Evolutionary conservation across 345 rosid species (phyloP).

Genomic region (Citrus mangshanensis): DNA sequence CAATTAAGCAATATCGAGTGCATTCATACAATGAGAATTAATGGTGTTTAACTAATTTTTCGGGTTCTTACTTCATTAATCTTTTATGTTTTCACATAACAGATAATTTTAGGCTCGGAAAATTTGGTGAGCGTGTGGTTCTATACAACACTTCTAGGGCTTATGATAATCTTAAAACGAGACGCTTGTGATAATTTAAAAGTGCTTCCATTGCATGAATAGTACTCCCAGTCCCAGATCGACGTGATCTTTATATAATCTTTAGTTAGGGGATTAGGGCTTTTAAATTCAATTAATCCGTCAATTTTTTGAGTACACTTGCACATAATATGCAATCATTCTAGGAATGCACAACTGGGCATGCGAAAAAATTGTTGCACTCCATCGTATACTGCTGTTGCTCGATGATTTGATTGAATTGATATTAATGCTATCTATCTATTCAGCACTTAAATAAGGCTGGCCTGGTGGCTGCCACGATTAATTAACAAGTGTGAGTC

Average conservation of each 20-base stretch:
- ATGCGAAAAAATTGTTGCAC: not conserved
- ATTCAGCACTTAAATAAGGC: not conserved
- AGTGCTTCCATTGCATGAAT: not conserved
- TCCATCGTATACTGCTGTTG: not conserved
- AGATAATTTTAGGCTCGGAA: no score
- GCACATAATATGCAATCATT: not conserved
- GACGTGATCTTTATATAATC: not conserved
- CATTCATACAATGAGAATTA: not conserved
- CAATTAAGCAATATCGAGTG: no score
- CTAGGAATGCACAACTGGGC: not conserved
- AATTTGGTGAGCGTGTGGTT: not conserved
- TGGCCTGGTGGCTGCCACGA: not conserved
- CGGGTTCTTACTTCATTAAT: not conserved
- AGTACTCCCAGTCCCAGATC: not conserved
- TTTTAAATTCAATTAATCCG: not conserved
- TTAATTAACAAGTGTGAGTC: not conserved
- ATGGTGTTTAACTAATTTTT: not conserved
- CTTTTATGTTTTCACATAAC: no score
- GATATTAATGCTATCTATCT: not conserved
- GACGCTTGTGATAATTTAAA: not conserved
- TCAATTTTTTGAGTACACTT: not conserved
- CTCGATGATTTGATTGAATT: slow-evolving; percentile 3
- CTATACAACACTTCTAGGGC: not conserved
- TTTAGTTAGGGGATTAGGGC: not conserved
- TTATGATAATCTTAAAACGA: not conserved